Base-by-base conservation (phyloP, 2,329 filamentous ascomycete genomes). In the Penicillium sp. region DNA sequence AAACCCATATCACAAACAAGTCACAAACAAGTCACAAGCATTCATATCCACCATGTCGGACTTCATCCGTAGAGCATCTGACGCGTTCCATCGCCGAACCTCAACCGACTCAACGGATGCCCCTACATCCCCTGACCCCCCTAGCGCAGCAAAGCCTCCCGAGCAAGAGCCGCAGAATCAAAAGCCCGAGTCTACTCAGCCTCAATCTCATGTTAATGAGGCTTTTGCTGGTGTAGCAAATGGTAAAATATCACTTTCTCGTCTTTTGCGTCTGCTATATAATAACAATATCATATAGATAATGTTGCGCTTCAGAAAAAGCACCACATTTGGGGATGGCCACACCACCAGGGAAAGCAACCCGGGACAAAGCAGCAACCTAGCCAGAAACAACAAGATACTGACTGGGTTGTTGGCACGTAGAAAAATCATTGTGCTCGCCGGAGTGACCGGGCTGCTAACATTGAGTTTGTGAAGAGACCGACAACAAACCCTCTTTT, bases 21-120 rank as follows among this genome's bases (percentile, higher is more conserved):
- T 45, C 3, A 3, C 31, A 45, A 38, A 38, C 40, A 6, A 21
- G 38, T 29, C 44, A 1, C 15, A 29, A 41, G 6, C 2, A 45
- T 21, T 16, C 9, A 23, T 34, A 56, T 40, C 19, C 23, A 59
- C 23, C 5, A 61, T 61, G 59, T 59, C 59, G 15, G 53, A 61
- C 38, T 52, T 61, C 33, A 23, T 61, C 49, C 59, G 59, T 50
- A 53, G 59, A 56, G 59, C 59, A 41, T 61, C 59, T n/a, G 59
- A 61, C 31, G 59, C 59, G 16, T 38, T 61, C 40, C 52, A 59
- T 13, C 53, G 57, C 44, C 59, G 59, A 54, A 50, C 7, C 50
- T 61, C 59, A 36, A 34, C 59, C 5, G 56, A 31, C 41, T 53
- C 56, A 23, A 48, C 50, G 11, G 50, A 50, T 10, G n/a, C 31